Percentiles rank a stretch among this genome's conserved stretches.
Conservation (phyloP, 352 stramenopile species). For the Phytophthora cryptogea region DNA sequence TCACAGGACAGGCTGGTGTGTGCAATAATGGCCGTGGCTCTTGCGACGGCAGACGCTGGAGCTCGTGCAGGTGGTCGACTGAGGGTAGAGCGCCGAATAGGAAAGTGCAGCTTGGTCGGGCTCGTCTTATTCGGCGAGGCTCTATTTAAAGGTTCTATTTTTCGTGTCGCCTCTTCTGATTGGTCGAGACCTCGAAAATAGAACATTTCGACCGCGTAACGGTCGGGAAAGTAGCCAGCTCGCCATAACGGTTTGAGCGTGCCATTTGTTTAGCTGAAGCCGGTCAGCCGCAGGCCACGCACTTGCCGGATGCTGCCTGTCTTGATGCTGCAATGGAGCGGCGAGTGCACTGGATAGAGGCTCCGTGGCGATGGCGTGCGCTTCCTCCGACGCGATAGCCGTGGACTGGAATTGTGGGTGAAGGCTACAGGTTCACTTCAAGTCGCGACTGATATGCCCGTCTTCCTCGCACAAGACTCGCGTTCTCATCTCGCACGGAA, state of each 20-base stretch:
- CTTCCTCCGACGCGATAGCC: not conserved
- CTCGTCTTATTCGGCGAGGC: slow-evolving; percentile 29
- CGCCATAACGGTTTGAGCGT: not conserved
- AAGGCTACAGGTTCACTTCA: slow-evolving; percentile 20
- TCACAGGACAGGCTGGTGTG: slow-evolving; percentile 34
- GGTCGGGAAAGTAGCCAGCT: slow-evolving; percentile 17
- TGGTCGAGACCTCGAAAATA: slow-evolving; percentile 10
- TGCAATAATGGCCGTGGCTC: slow-evolving; percentile 21
- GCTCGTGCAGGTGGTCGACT: slow-evolving; percentile 24
- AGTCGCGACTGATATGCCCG: slow-evolving; percentile 24
- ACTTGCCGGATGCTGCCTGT: slow-evolving; percentile 16
- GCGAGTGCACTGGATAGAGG: not conserved
- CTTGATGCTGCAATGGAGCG: not conserved
- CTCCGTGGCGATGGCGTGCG: not conserved
- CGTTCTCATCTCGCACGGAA: slow-evolving; percentile 4
- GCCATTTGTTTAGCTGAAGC: slow-evolving; percentile 3
- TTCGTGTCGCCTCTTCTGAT: slow-evolving; percentile 12
- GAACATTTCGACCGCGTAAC: slow-evolving; percentile 16
- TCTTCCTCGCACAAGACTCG: not conserved
- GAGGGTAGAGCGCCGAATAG: slow-evolving; percentile 7
- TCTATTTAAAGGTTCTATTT: slow-evolving; percentile 38
- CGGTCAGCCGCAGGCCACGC: not conserved
- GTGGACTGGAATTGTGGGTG: slow-evolving; percentile 12
- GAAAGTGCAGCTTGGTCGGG: slow-evolving; percentile 15
- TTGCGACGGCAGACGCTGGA: slow-evolving; percentile 10